Base-by-base conservation (phyloP, 2,329 filamentous ascomycete species). In the Aspergillus sp. region DNA sequence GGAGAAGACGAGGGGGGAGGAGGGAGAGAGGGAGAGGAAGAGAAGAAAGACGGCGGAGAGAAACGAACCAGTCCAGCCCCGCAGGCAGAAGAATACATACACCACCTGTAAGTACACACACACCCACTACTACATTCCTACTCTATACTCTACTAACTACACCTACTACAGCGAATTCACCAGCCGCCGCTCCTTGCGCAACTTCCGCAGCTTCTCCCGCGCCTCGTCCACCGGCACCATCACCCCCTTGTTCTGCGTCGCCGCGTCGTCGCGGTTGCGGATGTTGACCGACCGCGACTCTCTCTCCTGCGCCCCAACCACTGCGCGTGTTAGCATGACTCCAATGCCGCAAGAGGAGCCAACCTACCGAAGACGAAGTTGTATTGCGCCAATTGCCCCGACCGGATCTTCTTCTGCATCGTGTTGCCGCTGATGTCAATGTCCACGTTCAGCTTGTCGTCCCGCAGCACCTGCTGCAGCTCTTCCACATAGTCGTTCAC, bases 281-380 rank as follows among this genome's bases (percentile, higher is more conserved):
- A 79, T 75, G 52, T 80, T 80, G 40, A 79, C 74, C 3, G 69
- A 67, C 37, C 71, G 63, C 13, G 60, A 61, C 42, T 77, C 68
- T 55, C 68, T 71, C 60, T 80, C 76, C 49, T 74, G 63, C 3
- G 73, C 75, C 36, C 76, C 76, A 12, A 80, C 74, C 22, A 80
- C 75, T 67, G 43, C 31, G 24, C 30, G 34, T 22, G 35, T 47
- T 35, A 51, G 44, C 26, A 40, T 20, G n/a, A 20, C 8, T 24
- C 17, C 22, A 24, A 20, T 7, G n/a, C n/a, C n/a, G 8, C 26
- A 13, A 27, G 3, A 31, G n/a, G 25, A 15, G 8, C 30, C 11
- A 29, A 52, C 61, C 43, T 54, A 66, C 63, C 63, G 32, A 69
- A 67, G 34, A 69, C 68, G 43, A 70, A 69, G 49, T 69, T 70